These are phyloP conservation scores for Neurospora intermedia DNA, from an alignment of 495 filamentous ascomycete species.

Conservation along the genomic window DNA sequence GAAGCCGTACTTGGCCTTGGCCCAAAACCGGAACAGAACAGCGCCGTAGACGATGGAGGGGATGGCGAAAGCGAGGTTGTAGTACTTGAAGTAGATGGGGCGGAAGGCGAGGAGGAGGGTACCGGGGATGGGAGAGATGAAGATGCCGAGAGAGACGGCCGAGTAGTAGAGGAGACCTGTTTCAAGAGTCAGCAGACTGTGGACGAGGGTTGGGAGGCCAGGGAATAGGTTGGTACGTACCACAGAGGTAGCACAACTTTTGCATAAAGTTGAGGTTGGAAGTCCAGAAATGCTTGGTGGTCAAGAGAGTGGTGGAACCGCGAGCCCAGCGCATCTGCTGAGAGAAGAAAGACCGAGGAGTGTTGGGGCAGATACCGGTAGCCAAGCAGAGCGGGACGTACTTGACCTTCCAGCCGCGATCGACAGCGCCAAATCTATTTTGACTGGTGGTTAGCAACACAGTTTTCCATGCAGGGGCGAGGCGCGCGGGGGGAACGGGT, in stretches of 20 bases:
- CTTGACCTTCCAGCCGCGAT: conserved; percentile 26
- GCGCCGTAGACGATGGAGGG: conserved; percentile 23
- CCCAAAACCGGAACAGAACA: conserved; percentile 20
- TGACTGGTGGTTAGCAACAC: neutral
- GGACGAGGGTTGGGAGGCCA: neutral
- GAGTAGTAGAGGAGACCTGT: conserved; percentile 25
- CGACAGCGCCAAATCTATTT: conserved; percentile 19
- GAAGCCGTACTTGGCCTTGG: conserved; percentile 23
- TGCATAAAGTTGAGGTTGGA: conserved; percentile 23
- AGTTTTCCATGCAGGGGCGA: neutral
- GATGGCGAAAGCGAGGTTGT: conserved; percentile 25
- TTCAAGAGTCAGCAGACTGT: neutral
- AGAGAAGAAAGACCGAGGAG: conserved; percentile 23
- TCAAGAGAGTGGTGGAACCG: conserved; percentile 21
- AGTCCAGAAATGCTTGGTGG: conserved; percentile 21
- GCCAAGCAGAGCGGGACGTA: conserved; percentile 23
- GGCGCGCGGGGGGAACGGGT: neutral
- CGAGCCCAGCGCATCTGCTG: conserved; percentile 28
- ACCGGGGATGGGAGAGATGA: conserved; percentile 25
- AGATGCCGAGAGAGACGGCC: conserved; percentile 23
- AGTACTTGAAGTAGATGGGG: conserved; percentile 25
- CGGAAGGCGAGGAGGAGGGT: conserved; percentile 20
- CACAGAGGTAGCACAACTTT: conserved; percentile 23
- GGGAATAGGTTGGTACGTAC: neutral
- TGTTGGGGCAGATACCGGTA: conserved; percentile 25